Evolutionary conservation across 768 basidiomycete genomes (phyloP).

Genomic region (Suillus paluster): DNA sequence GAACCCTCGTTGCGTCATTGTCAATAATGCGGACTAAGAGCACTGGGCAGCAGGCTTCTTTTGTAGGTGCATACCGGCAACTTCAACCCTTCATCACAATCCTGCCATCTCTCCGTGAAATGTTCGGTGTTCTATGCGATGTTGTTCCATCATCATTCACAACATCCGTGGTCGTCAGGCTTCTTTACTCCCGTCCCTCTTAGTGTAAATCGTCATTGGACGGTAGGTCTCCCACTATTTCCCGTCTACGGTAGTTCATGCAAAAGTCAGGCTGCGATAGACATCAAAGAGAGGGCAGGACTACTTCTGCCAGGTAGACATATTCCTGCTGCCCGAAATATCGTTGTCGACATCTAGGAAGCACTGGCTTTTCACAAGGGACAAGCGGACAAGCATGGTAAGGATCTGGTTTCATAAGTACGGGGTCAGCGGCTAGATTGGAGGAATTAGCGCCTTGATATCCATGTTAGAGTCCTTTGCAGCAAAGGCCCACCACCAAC

Average conservation of each 20-base stretch:
- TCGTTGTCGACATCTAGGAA: not conserved
- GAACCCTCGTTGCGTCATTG: not conserved
- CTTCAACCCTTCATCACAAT: not conserved
- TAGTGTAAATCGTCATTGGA: not conserved
- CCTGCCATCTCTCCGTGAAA: not conserved
- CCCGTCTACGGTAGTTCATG: not conserved
- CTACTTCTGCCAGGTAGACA: not conserved
- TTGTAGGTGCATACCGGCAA: not conserved
- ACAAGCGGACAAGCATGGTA: not conserved
- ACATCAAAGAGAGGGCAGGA: too few species aligned
- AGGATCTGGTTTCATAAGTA: not conserved
- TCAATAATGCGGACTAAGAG: not conserved
- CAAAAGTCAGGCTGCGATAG: not conserved
- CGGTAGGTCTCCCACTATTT: not conserved
- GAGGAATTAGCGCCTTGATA: not conserved
- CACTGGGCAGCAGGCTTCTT: not conserved
- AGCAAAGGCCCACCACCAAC: not conserved
- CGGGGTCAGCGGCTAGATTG: not conserved
- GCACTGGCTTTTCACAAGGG: not conserved
- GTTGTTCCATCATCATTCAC: not conserved
- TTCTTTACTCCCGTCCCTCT: not conserved
- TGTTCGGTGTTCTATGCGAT: not conserved
- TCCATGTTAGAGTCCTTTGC: not conserved
- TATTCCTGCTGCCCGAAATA: not conserved
- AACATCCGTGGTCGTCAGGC: not conserved